Evolutionary conservation across 164 flowering plant species (phyloP), one percentile per base, ranked within the genome.

Genomic region (Piper longum): DNA sequence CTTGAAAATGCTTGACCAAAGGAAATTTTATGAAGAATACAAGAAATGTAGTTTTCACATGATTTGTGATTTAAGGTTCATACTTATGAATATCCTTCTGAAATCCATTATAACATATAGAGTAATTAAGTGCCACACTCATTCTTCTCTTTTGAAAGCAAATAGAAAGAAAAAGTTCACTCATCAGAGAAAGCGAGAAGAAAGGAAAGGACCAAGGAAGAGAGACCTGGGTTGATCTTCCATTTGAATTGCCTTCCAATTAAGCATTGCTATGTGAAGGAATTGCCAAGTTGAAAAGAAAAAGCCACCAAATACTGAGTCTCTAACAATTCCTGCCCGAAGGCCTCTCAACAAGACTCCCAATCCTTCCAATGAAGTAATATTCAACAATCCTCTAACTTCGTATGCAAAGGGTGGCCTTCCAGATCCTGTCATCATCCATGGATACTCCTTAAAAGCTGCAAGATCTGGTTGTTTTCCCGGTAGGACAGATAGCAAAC

Each of bases 401-500:
- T 79, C 75, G 67, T 62, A 73, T 19, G 82, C 85, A 61, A 83
- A 57, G 58, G 97, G 99, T 26, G 87, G 84, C 64, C 68, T 84
- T 63, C 97, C 97, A 48, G 99, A 83, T 8, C 97, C 99, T 63
- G 96, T 84, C 82, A 93, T 82, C 88, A 82, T 84, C 99, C 99
- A 93, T 44, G 97, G 97, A 60, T 82, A 87, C 62, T 80, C 84
- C 79, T 78, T 79, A 54, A 93, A 72, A 41, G 93, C 77, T 43
- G 51, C 68, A 71, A 90, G 55, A 69, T 87, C 74, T 1, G 84
- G 71, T 73, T 82, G 78, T 71, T 82, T 88, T 54, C 71, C 61
- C 16, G 79, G 64, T 56, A 93, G 71, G 19, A 78, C 76, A 18
- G 96, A 87, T 66, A 93, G 72, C 57, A 93, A 82, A 60, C 81